phyloP scores from a whole-genome alignment of 495 filamentous ascomycete genomes.

The Pyronema omphalodes region DNA sequence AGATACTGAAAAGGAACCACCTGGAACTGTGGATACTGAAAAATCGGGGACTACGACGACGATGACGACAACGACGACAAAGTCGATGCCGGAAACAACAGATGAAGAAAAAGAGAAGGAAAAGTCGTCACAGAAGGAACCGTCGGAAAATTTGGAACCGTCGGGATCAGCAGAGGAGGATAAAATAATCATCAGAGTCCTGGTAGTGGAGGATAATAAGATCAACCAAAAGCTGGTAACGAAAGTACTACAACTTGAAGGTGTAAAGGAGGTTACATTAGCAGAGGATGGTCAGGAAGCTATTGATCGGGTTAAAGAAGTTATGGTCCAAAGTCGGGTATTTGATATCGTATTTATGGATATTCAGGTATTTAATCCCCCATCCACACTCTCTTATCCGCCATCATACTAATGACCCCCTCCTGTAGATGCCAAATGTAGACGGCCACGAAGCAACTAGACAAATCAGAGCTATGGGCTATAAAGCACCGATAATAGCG shows the following conservation, averaged over 20 bases:
- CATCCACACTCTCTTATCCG: background rate
- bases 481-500: slow-evolving; percentile 75
- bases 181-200: slow-evolving; percentile 24
- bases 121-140: background rate
- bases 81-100: background rate
- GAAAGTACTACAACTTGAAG: slow-evolving; percentile 50
- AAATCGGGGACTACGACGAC: background rate
- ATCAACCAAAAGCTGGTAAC: slow-evolving; percentile 85
- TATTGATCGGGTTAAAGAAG: slow-evolving; percentile 64
- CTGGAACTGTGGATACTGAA: background rate
- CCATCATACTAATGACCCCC: slow-evolving; percentile 5
- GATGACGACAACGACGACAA: background rate
- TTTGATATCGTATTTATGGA: slow-evolving; percentile 6
- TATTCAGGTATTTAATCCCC: slow-evolving; percentile 1
- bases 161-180: background rate
- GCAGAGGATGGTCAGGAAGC: slow-evolving; percentile 83
- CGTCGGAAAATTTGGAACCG: background rate
- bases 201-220: slow-evolving; percentile 85
- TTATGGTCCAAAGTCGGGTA: slow-evolving; percentile 48
- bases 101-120: background rate
- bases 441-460: slow-evolving; percentile 75
- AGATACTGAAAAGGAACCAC: background rate
- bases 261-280: slow-evolving; percentile 52
- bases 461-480: slow-evolving; percentile 76
- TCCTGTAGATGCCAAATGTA: slow-evolving; percentile 65